These are phyloP conservation scores for Takashimella tepidaria DNA, from an alignment of 1,284 basidiomycete species.

Conservation along the genomic window DNA sequence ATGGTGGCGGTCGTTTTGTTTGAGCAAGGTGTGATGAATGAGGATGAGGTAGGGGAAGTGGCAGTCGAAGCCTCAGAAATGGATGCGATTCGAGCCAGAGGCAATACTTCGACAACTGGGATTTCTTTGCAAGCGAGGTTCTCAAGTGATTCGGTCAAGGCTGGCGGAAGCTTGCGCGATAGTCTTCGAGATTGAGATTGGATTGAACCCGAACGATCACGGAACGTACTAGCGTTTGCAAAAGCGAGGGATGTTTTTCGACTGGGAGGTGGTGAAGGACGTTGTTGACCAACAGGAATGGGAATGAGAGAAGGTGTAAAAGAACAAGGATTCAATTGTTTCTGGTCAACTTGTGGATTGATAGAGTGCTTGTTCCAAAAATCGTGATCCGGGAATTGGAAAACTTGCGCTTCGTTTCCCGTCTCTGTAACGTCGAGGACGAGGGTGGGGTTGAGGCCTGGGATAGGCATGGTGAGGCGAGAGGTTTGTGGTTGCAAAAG, in stretches of 20 bases:
- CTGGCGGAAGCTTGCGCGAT: conserved; percentile 29
- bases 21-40: conserved; percentile 1
- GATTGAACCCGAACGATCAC: neutral
- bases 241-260: neutral
- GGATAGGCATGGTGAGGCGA: neutral
- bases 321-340: neutral
- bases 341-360: no score
- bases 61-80: conserved; percentile 1
- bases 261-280: neutral
- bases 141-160: conserved; percentile 31
- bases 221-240: no score
- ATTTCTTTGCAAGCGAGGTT: conserved; percentile 8
- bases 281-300: no score
- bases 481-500: neutral
- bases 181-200: conserved; percentile 7
- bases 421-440: neutral
- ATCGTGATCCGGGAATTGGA: neutral
- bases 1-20: neutral
- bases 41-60: conserved; percentile 1
- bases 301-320: neutral
- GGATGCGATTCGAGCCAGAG: neutral
- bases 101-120: neutral
- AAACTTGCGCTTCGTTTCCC: neutral
- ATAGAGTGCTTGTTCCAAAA: neutral
- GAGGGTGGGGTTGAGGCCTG: neutral